Base-by-base conservation (phyloP, 148 eudicot genomes). In the Rhododendron ferrugineum region DNA sequence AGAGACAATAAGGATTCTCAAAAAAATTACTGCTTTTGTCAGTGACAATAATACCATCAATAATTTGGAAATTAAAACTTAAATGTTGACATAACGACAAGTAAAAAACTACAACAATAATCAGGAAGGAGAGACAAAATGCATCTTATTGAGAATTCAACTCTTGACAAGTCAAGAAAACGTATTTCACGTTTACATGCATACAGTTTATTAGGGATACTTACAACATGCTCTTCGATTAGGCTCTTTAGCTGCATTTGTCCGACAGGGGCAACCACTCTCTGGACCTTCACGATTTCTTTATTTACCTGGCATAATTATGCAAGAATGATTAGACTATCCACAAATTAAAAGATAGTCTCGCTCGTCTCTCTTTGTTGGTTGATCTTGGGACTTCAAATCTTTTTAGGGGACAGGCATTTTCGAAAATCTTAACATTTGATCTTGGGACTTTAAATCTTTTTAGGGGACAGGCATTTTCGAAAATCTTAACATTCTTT, bases 261-360 rank as follows among this genome's bases (percentile, higher is more conserved):
- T 72, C 99, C 98, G 22, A 95, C 99, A 15, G 96, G 96, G 78
- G 99, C 98, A 86, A 91, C 93, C 90, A 97, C 98, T 92, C 99
- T 95, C 91, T 97, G 99, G 86, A 95, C 90, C 90, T 97, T 97
- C 85, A 95, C 99, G 16, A 97, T 97, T 88, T 97, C 99, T 91
- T 95, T 95, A 92, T 97, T 97, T 84, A 97, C 94, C 99, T 97
- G 88, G 84, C 85, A 81, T 40, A 77, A 50, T 46, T 68, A 32
- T 44, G 79, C 60, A 82, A 83, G 56, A 47, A 58, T 22, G 14
- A 77, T 37, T 44, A 5, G 30, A 32, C 16, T 5, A 30, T 52
- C 49, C 30, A 40, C 16, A 36, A 32, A 54, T 58, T 47, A 78
- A 47, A 78, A 78, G 6, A 4, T 20, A 52, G 20, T 66, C 50